phyloP scores from a whole-genome alignment of 768 basidiomycete species.

The Coprinellus aureogranulatus region DNA sequence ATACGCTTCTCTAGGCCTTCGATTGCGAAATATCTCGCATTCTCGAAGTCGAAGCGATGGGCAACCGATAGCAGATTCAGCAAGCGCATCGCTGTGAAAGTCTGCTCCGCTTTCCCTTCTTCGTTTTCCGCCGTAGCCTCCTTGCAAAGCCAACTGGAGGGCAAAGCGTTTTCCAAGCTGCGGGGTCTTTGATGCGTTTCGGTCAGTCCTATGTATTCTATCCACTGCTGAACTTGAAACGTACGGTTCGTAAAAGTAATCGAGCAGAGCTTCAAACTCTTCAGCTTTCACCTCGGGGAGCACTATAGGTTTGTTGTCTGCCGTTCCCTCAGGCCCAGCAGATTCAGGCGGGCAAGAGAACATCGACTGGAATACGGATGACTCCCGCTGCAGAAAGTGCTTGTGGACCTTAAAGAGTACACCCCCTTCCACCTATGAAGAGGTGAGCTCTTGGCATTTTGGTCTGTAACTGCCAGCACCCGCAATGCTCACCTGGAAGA shows the following conservation, averaged over 20 bases:
- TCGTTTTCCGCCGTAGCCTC: too few species aligned
- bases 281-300: conserved; percentile 28
- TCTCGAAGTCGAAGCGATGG: conserved; percentile 35
- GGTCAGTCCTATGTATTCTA: too few species aligned
- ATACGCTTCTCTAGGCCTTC: conserved; percentile 12
- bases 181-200: too few species aligned
- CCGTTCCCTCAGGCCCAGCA: conserved; percentile 27
- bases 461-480: too few species aligned
- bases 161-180: too few species aligned
- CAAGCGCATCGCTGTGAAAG: background rate
- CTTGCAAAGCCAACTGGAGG: too few species aligned
- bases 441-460: too few species aligned
- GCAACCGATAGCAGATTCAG: conserved; percentile 34
- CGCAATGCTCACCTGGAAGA: too few species aligned
- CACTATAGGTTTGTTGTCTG: conserved; percentile 30
- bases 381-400: conserved; percentile 36
- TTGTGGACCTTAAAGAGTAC: conserved; percentile 28
- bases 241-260: conserved; percentile 39
- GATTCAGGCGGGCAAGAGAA: conserved; percentile 23
- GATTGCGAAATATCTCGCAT: conserved; percentile 34
- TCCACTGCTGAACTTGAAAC: conserved; percentile 5
- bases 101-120: background rate
- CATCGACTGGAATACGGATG: conserved; percentile 37
- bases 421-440: too few species aligned
- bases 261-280: conserved; percentile 39